Evolutionary conservation across 108 stramenopile genomes (phyloP).

Genomic region (Nannochloropsis gaditana): DNA sequence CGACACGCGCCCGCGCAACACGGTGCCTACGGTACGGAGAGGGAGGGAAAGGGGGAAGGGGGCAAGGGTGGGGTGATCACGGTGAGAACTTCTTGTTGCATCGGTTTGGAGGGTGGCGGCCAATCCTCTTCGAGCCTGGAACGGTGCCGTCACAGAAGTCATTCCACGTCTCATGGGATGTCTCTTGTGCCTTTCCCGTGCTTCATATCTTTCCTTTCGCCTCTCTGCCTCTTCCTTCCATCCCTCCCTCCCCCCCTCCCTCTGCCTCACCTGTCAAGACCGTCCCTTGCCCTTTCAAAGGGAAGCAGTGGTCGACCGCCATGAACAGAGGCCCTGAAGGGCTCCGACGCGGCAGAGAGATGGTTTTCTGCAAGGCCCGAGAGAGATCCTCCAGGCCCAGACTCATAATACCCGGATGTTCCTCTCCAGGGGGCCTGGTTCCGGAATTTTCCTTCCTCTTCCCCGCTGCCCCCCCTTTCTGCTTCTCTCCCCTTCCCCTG

Average conservation of each 20-base stretch:
- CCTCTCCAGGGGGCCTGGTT: background rate
- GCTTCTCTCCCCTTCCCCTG: background rate
- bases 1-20: constrained; percentile 64
- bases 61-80: background rate
- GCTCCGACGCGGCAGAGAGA: constrained; percentile 14
- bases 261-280: constrained; percentile 92
- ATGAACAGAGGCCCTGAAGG: constrained; percentile 32
- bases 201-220: background rate
- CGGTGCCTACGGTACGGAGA: constrained; percentile 51
- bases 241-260: constrained; percentile 52
- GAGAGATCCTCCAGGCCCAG: constrained; percentile 28
- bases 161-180: no score
- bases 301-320: constrained; percentile 41
- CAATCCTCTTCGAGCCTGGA: no score
- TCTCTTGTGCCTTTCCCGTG: background rate
- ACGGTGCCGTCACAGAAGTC: no score
- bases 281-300: constrained; percentile 92
- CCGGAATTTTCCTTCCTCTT: background rate
- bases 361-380: constrained; percentile 12
- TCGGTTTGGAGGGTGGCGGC: no score
- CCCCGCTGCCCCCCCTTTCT: background rate
- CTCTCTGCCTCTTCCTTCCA: background rate
- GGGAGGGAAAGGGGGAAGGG: background rate
- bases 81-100: background rate
- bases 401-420: background rate